These are phyloP conservation scores for Cladosporium cucumerinum DNA, from an alignment of 2,329 filamentous ascomycete genomes.

Conservation along the genomic window DNA sequence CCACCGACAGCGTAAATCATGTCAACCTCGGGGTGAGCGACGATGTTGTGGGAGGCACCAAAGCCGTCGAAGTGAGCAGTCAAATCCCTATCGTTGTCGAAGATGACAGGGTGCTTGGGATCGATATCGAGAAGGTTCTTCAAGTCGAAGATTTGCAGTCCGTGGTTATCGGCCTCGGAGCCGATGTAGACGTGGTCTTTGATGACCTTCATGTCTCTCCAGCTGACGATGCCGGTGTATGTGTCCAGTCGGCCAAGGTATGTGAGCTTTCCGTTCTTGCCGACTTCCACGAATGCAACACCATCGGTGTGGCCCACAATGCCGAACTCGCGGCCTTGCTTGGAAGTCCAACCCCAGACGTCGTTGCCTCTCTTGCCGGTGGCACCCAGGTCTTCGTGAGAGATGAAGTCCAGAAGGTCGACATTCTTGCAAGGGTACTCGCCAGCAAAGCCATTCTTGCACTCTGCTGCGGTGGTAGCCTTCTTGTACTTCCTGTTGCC, in stretches of 20 bases:
- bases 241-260: conserved; percentile 49
- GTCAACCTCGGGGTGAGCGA: conserved; percentile 47
- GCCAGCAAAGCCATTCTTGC: conserved; percentile 38
- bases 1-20: conserved; percentile 44
- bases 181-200: conserved; percentile 43
- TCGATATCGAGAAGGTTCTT: conserved; percentile 34
- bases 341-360: conserved; percentile 50
- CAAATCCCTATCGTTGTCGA: conserved; percentile 40
- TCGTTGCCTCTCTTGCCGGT: conserved; percentile 36
- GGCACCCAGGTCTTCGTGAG: conserved; percentile 39
- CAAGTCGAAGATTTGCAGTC: conserved; percentile 53
- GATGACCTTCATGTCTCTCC: conserved; percentile 41
- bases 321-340: conserved; percentile 49
- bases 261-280: conserved; percentile 44
- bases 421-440: conserved; percentile 36
- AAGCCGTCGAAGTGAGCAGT: conserved; percentile 41
- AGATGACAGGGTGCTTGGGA: conserved; percentile 38
- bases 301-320: conserved; percentile 49
- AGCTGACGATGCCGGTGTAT: conserved; percentile 35
- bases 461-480: conserved; percentile 24
- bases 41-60: conserved; percentile 52
- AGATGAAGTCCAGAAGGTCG: conserved; percentile 40
- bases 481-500: conserved; percentile 17
- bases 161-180: conserved; percentile 44
- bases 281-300: conserved; percentile 50